Evolutionary conservation across 352 stramenopile genomes (phyloP).

Genomic region (Globisporangium paddicum): DNA sequence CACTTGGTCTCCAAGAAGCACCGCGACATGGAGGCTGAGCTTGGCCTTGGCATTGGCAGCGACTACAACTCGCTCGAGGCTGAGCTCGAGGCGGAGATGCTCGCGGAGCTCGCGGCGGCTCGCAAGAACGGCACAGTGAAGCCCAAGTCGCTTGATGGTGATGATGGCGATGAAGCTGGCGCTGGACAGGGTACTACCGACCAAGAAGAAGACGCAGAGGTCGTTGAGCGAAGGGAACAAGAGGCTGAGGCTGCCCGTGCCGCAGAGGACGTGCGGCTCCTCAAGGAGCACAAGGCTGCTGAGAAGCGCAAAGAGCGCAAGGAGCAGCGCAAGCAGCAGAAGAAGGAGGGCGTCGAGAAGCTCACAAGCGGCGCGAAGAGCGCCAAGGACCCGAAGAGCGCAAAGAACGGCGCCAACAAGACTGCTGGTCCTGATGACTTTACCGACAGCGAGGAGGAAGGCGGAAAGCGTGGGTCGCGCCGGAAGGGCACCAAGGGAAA

Average conservation of each 20-base stretch:
- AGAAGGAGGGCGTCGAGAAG: slow-evolving; percentile 75
- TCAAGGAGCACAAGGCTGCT: slow-evolving; percentile 76
- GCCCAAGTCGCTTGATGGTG: not conserved
- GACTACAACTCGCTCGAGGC: slow-evolving; percentile 56
- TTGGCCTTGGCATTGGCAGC: slow-evolving; percentile 42
- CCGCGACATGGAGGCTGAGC: slow-evolving; percentile 61
- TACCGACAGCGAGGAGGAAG: slow-evolving; percentile 12
- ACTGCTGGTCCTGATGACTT: not conserved
- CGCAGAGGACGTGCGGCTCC: slow-evolving; percentile 43
- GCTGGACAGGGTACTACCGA: not conserved
- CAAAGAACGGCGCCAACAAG: not conserved
- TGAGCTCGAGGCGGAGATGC: slow-evolving; percentile 51
- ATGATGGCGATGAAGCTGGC: not conserved
- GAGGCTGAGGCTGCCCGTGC: slow-evolving; percentile 35
- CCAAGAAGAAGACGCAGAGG: slow-evolving; percentile 4
- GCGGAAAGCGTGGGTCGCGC: slow-evolving; percentile 7
- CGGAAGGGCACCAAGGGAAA: slow-evolving; percentile 15
- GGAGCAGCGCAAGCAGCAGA: slow-evolving; percentile 75
- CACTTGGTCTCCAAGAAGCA: slow-evolving; percentile 82
- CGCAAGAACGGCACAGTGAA: slow-evolving; percentile 23
- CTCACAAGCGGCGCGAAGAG: slow-evolving; percentile 47
- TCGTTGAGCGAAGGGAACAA: slow-evolving; percentile 23
- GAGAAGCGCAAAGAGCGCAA: slow-evolving; percentile 80
- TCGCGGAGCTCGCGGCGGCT: slow-evolving; percentile 46
- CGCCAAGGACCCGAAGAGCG: slow-evolving; percentile 2